Evolutionary conservation across 306 rosid genomes (phyloP).

Genomic region (Glycine soja): DNA sequence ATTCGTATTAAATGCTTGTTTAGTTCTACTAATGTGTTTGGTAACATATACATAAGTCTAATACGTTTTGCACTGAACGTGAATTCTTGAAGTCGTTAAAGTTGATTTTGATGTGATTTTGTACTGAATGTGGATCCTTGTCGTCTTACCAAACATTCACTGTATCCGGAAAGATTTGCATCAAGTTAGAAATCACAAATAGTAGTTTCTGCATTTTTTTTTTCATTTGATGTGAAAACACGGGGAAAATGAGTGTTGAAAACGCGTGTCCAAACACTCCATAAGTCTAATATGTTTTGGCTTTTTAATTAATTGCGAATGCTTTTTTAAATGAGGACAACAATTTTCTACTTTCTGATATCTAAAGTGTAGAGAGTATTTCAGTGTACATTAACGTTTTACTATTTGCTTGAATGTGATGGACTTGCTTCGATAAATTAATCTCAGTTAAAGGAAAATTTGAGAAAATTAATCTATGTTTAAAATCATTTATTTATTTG

Average conservation of each 20-base stretch:
- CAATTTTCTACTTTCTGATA: not conserved
- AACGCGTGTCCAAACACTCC: not conserved
- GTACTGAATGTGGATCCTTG: not conserved
- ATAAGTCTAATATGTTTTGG: not conserved
- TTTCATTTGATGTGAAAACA: not conserved
- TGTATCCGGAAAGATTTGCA: not conserved
- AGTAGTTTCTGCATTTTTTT: not conserved
- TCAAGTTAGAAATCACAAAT: not conserved
- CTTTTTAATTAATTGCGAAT: not conserved
- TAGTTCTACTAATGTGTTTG: not conserved
- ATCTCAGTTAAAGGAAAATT: not conserved
- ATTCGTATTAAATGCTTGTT: not conserved
- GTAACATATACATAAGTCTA: not conserved
- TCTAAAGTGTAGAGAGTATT: not conserved
- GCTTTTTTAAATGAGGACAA: not conserved
- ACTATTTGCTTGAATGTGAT: not conserved
- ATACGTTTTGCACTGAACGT: not conserved
- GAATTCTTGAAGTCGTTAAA: not conserved
- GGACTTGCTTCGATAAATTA: not conserved
- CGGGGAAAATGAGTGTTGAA: not conserved
- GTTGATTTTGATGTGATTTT: not conserved
- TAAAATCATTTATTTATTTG: not conserved
- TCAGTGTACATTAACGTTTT: not conserved
- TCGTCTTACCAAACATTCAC: not conserved
- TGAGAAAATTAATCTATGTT: not conserved